Percentiles rank a stretch among this genome's conserved stretches.
Evolutionary conservation across 1,139 yeast genomes (phyloP).

Genomic region (Debaryomycetaceae sp.): DNA sequence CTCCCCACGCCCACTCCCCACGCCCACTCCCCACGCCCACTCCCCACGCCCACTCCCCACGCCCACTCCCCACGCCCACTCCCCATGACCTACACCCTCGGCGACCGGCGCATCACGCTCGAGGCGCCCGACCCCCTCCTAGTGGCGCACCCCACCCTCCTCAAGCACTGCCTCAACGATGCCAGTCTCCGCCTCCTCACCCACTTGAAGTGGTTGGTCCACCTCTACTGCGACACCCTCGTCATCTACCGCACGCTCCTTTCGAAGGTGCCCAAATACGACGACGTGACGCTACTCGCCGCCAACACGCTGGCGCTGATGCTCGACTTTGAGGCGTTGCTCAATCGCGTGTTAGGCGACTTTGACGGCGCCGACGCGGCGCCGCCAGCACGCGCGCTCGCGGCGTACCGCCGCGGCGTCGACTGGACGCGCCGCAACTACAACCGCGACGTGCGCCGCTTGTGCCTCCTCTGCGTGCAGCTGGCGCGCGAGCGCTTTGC

Average conservation of each 20-base stretch:
- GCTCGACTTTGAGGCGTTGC: conserved; percentile 29
- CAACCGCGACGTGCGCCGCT: conserved; percentile 21
- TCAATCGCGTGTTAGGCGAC: conserved; percentile 26
- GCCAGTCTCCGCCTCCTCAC: conserved; percentile 26
- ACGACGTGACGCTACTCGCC: conserved; percentile 38
- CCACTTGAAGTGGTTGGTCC: conserved; percentile 29
- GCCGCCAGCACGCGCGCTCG: not conserved
- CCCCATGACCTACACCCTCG: conserved; percentile 32
- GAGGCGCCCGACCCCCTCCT: conserved; percentile 19
- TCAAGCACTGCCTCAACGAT: conserved; percentile 32
- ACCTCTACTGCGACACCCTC: conserved; percentile 35
- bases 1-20: conserved; percentile 1
- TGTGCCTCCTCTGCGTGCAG: conserved; percentile 18
- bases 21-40: conserved; percentile 3
- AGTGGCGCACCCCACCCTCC: conserved; percentile 25
- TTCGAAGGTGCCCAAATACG: conserved; percentile 38
- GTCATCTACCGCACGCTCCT: conserved; percentile 39
- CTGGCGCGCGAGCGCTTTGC: conserved; percentile 21
- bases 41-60: conserved; percentile 3
- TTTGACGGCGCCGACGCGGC: conserved; percentile 1
- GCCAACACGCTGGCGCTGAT: conserved; percentile 20
- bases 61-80: conserved; percentile 4
- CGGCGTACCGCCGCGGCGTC: not conserved
- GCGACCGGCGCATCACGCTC: conserved; percentile 24
- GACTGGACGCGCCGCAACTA: conserved; percentile 13